Evolutionary conservation across 805 yeast species (phyloP).

Genomic region (Saccharomycopsis guyanensis): DNA sequence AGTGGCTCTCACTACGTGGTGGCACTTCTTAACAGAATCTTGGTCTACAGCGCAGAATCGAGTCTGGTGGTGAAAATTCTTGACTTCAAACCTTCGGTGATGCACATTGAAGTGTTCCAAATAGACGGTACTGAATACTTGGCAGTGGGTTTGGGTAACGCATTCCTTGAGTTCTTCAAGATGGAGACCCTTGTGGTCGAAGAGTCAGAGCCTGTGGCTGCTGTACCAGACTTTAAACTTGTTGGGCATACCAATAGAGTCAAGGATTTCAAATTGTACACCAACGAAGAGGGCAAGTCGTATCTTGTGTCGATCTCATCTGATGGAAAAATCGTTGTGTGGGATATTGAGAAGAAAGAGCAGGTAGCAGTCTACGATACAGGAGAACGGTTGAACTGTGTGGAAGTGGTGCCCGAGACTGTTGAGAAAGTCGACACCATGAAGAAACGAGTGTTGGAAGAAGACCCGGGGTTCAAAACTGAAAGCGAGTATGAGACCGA

Average conservation of each 20-base stretch:
- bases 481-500: conserved; percentile 75
- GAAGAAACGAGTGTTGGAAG: conserved; percentile 46
- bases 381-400: conserved; percentile 87
- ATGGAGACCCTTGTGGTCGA: conserved; percentile 22
- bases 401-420: conserved; percentile 64
- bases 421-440: conserved; percentile 67
- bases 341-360: conserved; percentile 65
- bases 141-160: conserved; percentile 64
- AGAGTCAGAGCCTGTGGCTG: conserved; percentile 24
- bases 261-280: conserved; percentile 60
- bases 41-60: conserved; percentile 55
- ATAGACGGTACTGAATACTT: conserved; percentile 47
- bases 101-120: conserved; percentile 51
- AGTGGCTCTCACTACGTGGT: conserved; percentile 69
- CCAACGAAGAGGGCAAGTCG: conserved; percentile 21
- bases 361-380: conserved; percentile 87
- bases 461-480: conserved; percentile 46
- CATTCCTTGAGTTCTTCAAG: conserved; percentile 53
- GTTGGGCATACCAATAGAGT: conserved; percentile 83
- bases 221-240: conserved; percentile 48
- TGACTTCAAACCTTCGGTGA: conserved; percentile 47
- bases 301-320: conserved; percentile 79
- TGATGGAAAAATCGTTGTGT: conserved; percentile 87
- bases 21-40: conserved; percentile 58
- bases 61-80: conserved; percentile 52